Evolutionary conservation across 2,329 filamentous ascomycete genomes (phyloP).

Genomic region (Cytospora leucostoma): DNA sequence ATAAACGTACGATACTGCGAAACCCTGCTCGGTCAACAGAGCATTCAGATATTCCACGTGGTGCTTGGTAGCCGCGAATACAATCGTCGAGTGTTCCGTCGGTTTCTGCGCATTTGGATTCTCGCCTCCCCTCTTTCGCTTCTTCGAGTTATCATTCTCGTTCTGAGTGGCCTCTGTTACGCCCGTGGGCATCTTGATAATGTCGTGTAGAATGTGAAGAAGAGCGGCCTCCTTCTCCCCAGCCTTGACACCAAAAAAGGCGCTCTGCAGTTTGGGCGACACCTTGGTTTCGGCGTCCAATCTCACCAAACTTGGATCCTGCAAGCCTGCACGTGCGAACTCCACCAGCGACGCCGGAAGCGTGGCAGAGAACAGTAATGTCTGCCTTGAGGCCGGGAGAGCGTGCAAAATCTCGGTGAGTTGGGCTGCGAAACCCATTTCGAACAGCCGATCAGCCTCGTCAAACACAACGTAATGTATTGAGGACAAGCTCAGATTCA

Average conservation of each 20-base stretch:
- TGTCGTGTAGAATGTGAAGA: conserved; percentile 82
- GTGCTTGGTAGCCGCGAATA: conserved; percentile 95
- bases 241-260: conserved; percentile 91
- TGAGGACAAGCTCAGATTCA: conserved; percentile 87
- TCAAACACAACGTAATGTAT: conserved; percentile 96
- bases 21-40: conserved; percentile 79
- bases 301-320: conserved; percentile 87
- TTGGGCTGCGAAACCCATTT: conserved; percentile 97
- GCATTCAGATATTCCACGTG: conserved; percentile 90
- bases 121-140: conserved; percentile 68
- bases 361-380: conserved; percentile 91
- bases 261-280: conserved; percentile 91
- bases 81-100: conserved; percentile 87
- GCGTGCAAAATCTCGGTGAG: conserved; percentile 90
- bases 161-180: conserved; percentile 55
- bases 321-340: conserved; percentile 88
- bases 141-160: conserved; percentile 59
- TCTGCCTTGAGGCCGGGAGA: conserved; percentile 81
- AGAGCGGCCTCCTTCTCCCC: conserved; percentile 92
- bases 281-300: conserved; percentile 95
- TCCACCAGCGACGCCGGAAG: conserved; percentile 92
- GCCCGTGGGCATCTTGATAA: conserved; percentile 85
- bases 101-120: conserved; percentile 65
- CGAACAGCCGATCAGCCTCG: conserved; percentile 93
- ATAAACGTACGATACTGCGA: conserved; percentile 90